Evolutionary conservation across 1,139 yeast genomes (phyloP), one percentile per base, ranked within the genome.

Genomic region (Pichia sp.): DNA sequence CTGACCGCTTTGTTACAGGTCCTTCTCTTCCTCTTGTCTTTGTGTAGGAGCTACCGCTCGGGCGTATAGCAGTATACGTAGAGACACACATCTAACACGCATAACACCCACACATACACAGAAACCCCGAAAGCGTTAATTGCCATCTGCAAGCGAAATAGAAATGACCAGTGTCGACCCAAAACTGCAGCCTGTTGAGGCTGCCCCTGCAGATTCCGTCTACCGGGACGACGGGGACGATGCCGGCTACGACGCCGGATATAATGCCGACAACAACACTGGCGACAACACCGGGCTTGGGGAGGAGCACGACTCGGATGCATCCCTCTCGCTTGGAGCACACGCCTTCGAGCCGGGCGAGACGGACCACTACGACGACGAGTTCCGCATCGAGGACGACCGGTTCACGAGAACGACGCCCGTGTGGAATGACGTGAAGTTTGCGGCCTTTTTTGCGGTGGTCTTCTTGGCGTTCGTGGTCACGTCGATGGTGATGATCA

Each of bases 381-480:
- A 48, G 5, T 45, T 49, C 31, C 23, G 13, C 10, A 29, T 56
- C 11, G 59, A 57, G 7, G 87, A 83, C 36, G 81, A 85, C 56
- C 76, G 85, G 29, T 88, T 86, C 71, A 81, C 82, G 60, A 78
- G 85, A 38, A 77, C 77, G 43, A 86, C 83, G 64, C 90, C 90
- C 5, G 77, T 73, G 61, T 81, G 78, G 72, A 84, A 89, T 64
- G 97, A 90, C 68, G 77, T 85, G 80, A 86, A 88, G 1, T 87
- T 86, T 63, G 78, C 89, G 0, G 63, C 87, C 2, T 75, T 90
- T 60, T 87, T 90, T 65, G 62, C 82, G 6, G 75, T 85, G 5
- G 80, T 75, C 31, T 96, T 93, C 0, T 87, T 89, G 65, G 69
- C 84, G 46, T 92, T 84, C 0, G 74, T 90, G 0, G 85, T 81